A percentile compares a stretch with the other conserved stretches of the same genome.
phyloP scores from a whole-genome alignment of 257 asterid species.

The Solanum neorickii region DNA sequence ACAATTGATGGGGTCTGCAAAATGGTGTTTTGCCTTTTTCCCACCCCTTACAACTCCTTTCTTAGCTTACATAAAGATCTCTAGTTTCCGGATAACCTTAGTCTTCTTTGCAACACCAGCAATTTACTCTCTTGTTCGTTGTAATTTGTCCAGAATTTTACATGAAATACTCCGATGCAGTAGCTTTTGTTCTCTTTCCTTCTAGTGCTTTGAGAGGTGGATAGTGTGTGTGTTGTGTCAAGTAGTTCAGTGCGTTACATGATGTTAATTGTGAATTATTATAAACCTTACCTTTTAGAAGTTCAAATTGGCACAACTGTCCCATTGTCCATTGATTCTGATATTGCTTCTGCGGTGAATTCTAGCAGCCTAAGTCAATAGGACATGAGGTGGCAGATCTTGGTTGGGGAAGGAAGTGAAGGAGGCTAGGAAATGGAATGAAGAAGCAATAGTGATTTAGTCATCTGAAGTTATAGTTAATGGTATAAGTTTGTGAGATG shows the following conservation, averaged over 20 bases:
- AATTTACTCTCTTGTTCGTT: neutral
- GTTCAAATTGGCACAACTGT: neutral
- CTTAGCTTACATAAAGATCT: neutral
- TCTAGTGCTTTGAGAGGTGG: neutral
- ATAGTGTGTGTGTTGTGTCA: neutral
- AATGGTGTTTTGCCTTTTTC: neutral
- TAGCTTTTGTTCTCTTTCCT: neutral
- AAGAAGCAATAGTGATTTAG: neutral
- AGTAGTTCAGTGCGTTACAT: neutral
- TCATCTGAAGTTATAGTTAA: neutral
- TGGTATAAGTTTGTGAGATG: neutral
- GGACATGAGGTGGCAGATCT: neutral
- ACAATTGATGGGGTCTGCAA: neutral
- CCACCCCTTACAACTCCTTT: neutral
- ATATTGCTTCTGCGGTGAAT: neutral
- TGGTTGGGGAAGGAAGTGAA: neutral
- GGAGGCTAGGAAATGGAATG: neutral
- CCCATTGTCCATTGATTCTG: neutral
- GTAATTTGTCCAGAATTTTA: neutral
- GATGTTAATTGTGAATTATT: neutral
- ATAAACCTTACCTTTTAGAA: neutral
- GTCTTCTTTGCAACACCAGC: neutral
- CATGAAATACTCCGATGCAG: neutral
- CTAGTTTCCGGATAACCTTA: neutral
- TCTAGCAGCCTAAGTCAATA: neutral